Base-by-base conservation (phyloP, 306 rosid genomes). In the barrel medic (Medicago truncatula) region DNA sequence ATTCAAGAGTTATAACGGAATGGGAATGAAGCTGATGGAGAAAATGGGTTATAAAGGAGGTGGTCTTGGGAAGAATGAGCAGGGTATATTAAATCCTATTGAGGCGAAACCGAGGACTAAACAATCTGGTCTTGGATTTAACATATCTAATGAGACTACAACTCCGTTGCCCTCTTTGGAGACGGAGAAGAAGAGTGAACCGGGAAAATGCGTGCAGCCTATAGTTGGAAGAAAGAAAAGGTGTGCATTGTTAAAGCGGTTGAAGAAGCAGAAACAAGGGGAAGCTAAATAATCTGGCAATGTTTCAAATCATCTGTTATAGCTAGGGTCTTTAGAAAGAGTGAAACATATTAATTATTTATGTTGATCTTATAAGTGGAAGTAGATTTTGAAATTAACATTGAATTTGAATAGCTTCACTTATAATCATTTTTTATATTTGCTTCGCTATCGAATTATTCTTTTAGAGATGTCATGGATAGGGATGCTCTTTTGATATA, bases 41-140 rank as follows among this genome's bases (percentile, higher is more conserved):
- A 92, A 86, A 57, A 94, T 94, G 98, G 98, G 98, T 8, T 94
- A 94, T 81, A 88, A 76, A 83, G 97, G 98, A 57, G 98, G 97
- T 11, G 98, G 97, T 38, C 97, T 94, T 66, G 98, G 98, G 23
- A 90, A 82, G 86, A 90, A 92, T 61, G 79, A 84, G 83, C 97
- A 94, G 43, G 98, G 98, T 54, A 94, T 94, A 69, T 54, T 90
- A 31, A 81, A 90, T 12, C 97, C 97, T 0, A 82, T 92, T 21
- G 89, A 92, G 83, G 93, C 90, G 1, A 89, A 75, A 75, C 9
- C 86, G 93, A 87, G 96, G 87, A 93, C 88, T 3, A 90, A 87
- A 83, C 85, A 87, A 71, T 77, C 87, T 74, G 97, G 96, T 59
- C 83, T 92, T 86, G 98, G 97, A 9, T 94, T 88, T 82, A 86